Evolutionary conservation across 148 eudicot genomes (phyloP).

Genomic region (Rhododendron mucronatum): DNA sequence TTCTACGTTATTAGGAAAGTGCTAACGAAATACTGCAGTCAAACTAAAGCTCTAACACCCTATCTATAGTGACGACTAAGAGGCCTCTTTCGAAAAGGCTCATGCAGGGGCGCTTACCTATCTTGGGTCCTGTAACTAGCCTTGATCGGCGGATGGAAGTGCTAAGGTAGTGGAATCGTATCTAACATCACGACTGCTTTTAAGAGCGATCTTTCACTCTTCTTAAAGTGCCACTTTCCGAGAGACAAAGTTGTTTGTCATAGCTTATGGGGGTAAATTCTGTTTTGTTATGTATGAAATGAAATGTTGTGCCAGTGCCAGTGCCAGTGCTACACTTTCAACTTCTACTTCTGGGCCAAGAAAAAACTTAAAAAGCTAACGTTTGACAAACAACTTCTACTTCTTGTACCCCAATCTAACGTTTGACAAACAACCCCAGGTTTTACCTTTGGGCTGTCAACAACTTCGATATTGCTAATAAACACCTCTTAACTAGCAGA

Average conservation of each 20-base stretch:
- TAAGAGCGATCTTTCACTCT: not conserved
- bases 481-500: not conserved
- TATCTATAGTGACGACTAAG: not conserved
- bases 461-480: not conserved
- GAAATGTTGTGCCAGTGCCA: not conserved
- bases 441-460: not conserved
- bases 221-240: not conserved
- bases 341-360: not conserved
- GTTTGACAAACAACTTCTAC: not conserved
- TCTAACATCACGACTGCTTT: not conserved
- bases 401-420: not conserved
- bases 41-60: not conserved
- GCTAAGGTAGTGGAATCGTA: not conserved
- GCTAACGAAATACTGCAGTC: not conserved
- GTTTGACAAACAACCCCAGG: not conserved
- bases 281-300: not conserved
- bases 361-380: not conserved
- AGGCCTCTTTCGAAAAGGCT: not conserved
- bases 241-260: not conserved
- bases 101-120: not conserved
- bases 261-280: not conserved
- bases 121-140: not conserved
- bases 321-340: not conserved
- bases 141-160: not conserved
- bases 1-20: not conserved